Evolutionary conservation across 1,139 yeast species (phyloP).

Genomic region (Yamadazyma oceani): DNA sequence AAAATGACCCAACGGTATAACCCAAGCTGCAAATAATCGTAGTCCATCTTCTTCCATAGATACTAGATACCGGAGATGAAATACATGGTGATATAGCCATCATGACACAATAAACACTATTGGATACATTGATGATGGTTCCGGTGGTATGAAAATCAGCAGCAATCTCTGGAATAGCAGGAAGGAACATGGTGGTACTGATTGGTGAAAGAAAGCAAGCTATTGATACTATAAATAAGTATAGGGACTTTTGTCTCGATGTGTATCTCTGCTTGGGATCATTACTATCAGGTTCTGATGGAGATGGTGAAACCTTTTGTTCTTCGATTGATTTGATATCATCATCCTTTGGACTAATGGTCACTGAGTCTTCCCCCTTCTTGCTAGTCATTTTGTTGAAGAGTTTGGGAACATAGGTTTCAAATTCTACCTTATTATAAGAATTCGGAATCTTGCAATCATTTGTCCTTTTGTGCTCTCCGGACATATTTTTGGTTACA

Average conservation of each 20-base stretch:
- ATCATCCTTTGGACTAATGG: not conserved
- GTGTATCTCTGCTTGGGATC: constrained; percentile 5
- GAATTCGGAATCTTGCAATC: constrained; percentile 1
- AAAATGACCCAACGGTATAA: constrained; percentile 31
- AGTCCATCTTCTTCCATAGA: constrained; percentile 45
- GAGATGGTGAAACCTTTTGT: not conserved
- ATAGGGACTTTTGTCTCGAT: constrained; percentile 9
- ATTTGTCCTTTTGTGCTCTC: not conserved
- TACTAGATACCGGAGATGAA: constrained; percentile 43
- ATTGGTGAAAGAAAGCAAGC: constrained; percentile 39
- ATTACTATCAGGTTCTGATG: too few relatives aligned
- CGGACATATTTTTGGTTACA: too few relatives aligned
- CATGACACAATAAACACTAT: constrained; percentile 45
- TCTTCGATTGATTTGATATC: not conserved
- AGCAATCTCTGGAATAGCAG: constrained; percentile 50
- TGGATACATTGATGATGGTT: constrained; percentile 43
- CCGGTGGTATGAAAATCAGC: constrained; percentile 41
- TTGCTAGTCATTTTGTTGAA: not conserved
- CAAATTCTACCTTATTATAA: not conserved
- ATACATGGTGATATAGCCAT: constrained; percentile 52
- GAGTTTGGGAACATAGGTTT: not conserved
- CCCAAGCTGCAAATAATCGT: constrained; percentile 35
- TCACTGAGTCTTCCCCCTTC: not conserved
- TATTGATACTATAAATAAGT: constrained; percentile 18
- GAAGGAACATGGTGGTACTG: constrained; percentile 42